Percentiles rank a stretch among this genome's conserved stretches.
Conservation (phyloP, 768 basidiomycete species). For the Agaricus subrufescens region DNA sequence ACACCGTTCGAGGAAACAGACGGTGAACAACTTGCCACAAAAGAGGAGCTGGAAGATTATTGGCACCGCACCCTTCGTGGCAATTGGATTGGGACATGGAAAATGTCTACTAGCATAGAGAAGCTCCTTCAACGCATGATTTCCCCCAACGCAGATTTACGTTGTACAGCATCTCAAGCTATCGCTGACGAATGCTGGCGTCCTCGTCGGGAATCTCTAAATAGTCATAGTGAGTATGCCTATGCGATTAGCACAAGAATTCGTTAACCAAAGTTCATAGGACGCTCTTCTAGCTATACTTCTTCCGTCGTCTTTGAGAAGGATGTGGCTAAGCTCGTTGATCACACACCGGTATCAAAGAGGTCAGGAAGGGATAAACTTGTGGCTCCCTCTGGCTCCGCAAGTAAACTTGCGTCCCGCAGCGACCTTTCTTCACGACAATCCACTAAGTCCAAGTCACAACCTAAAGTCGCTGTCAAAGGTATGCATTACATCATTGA, state of each 20-base stretch:
- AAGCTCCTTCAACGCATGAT: constrained; percentile 74
- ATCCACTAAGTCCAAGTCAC: constrained; percentile 37
- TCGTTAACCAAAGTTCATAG: constrained; percentile 21
- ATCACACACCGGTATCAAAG: constrained; percentile 26
- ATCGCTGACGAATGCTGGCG: constrained; percentile 70
- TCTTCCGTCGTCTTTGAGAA: constrained; percentile 47
- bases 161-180: constrained; percentile 64
- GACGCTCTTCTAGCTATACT: constrained; percentile 43
- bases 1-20: constrained; percentile 89
- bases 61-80: constrained; percentile 82
- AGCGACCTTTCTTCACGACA: constrained; percentile 15
- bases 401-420: constrained; percentile 15
- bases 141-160: constrained; percentile 74
- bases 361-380: constrained; percentile 27
- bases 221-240: constrained; percentile 37
- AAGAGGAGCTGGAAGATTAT: constrained; percentile 81
- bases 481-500: constrained; percentile 22
- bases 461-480: constrained; percentile 35
- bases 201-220: constrained; percentile 20
- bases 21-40: constrained; percentile 71
- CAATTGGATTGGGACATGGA: constrained; percentile 83
- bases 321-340: constrained; percentile 36
- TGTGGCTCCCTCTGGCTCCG: constrained; percentile 31
- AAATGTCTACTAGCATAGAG: constrained; percentile 61
- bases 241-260: background rate